Conservation (phyloP, 768 basidiomycete genomes). For the Suillus decipiens region DNA sequence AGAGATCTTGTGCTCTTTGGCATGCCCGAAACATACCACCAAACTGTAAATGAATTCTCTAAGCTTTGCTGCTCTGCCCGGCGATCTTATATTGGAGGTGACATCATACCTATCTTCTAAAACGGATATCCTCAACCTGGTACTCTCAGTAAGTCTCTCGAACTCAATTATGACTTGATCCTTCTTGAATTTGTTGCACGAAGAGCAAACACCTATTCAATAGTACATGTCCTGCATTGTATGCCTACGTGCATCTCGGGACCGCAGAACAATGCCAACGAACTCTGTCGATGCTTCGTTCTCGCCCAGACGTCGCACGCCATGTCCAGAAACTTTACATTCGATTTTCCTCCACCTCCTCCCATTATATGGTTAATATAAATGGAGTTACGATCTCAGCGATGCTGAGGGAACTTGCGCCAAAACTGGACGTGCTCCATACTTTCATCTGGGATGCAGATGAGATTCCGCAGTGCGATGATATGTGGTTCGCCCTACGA, state of each 20-base stretch:
- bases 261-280: conserved; percentile 58
- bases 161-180: conserved; percentile 1
- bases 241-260: conserved; percentile 55
- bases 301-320: conserved; percentile 57
- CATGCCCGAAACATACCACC: too few relatives aligned
- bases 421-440: conserved; percentile 61
- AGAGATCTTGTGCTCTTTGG: neutral
- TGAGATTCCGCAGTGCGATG: conserved; percentile 62
- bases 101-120: conserved; percentile 52
- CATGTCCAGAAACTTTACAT: conserved; percentile 65
- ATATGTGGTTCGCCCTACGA: conserved; percentile 78
- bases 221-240: conserved; percentile 58
- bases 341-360: conserved; percentile 36
- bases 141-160: conserved; percentile 52
- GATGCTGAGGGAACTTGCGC: conserved; percentile 52
- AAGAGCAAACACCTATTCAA: conserved; percentile 59
- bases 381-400: conserved; percentile 43
- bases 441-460: conserved; percentile 76
- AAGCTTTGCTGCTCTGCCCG: conserved; percentile 38
- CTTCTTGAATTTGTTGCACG: conserved; percentile 10
- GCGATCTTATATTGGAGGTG: conserved; percentile 70
- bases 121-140: conserved; percentile 58
- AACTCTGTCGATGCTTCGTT: conserved; percentile 66
- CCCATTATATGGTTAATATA: conserved; percentile 15
- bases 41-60: neutral